A percentile compares a stretch with the other conserved stretches of the same genome.
Conservation (phyloP, 805 yeast species). For the Sporopachydermia quercuum region DNA sequence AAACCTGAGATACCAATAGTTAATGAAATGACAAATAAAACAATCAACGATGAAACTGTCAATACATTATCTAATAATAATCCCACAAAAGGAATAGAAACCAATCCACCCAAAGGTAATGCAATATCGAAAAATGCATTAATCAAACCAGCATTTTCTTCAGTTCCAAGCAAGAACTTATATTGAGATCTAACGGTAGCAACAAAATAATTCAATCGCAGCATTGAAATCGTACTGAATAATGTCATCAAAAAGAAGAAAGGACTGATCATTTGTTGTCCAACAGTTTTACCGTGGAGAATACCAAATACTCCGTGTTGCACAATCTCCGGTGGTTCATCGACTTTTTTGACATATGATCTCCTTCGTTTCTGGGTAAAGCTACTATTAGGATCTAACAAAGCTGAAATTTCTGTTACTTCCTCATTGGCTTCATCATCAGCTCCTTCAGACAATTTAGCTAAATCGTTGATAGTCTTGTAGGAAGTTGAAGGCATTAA, state of each 20-base stretch:
- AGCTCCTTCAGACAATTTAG: slow-evolving; percentile 46
- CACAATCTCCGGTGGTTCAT: slow-evolving; percentile 1
- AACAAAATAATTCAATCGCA: slow-evolving; percentile 82
- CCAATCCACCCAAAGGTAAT: slow-evolving; percentile 75
- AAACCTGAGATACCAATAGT: slow-evolving; percentile 62
- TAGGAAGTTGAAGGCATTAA: slow-evolving; percentile 74
- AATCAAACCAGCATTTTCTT: slow-evolving; percentile 33
- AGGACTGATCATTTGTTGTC: slow-evolving; percentile 32
- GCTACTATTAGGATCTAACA: background rate
- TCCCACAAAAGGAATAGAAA: slow-evolving; percentile 83
- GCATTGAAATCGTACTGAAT: slow-evolving; percentile 79
- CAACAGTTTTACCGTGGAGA: slow-evolving; percentile 46
- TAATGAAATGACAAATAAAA: slow-evolving; percentile 42
- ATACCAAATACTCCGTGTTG: slow-evolving; percentile 59
- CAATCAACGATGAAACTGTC: slow-evolving; percentile 38
- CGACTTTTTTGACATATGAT: slow-evolving; percentile 4
- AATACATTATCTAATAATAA: slow-evolving; percentile 57
- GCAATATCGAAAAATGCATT: slow-evolving; percentile 76
- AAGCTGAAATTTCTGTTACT: too few relatives aligned
- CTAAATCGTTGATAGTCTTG: slow-evolving; percentile 40
- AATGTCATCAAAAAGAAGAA: slow-evolving; percentile 72
- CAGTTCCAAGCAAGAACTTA: slow-evolving; percentile 44
- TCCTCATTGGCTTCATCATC: background rate
- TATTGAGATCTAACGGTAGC: slow-evolving; percentile 83
- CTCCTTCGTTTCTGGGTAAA: too few relatives aligned